Conservation (phyloP, 192 early-diverging fungal species). For the Pilaira anomala region DNA sequence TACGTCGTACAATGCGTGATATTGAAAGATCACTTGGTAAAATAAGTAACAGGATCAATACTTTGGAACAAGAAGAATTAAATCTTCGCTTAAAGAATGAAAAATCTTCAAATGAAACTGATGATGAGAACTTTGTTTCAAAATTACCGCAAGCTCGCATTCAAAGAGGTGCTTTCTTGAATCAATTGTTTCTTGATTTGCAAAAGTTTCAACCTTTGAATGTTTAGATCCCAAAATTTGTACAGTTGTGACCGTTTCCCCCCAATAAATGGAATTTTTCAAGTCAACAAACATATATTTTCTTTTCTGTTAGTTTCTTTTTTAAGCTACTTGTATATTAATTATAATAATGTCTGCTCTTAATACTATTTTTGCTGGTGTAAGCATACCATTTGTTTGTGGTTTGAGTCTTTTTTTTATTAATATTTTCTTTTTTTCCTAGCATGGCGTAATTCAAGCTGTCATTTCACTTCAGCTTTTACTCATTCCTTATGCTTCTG, state of each 20-base stretch:
- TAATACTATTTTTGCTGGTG: slow-evolving; percentile 10
- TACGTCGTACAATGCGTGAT: too few relatives aligned
- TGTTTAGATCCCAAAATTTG: background rate
- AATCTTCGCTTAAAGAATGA: too few relatives aligned
- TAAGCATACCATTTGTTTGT: background rate
- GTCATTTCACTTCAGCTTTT: slow-evolving; percentile 8
- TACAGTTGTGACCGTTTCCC: background rate
- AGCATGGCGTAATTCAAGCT: slow-evolving; percentile 1
- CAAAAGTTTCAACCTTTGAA: too few relatives aligned
- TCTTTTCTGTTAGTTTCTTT: background rate
- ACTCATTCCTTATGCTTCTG: background rate
- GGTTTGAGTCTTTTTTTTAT: background rate
- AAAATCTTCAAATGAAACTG: too few relatives aligned
- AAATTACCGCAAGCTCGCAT: too few relatives aligned
- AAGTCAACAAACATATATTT: background rate
- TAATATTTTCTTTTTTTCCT: background rate
- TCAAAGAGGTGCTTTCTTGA: too few relatives aligned
- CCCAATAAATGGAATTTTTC: slow-evolving; percentile 5
- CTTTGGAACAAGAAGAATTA: too few relatives aligned
- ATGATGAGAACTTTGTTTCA: too few relatives aligned
- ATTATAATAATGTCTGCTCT: slow-evolving; percentile 2
- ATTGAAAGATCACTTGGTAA: too few relatives aligned
- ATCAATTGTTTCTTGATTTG: too few relatives aligned
- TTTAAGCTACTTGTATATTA: background rate
- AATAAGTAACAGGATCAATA: too few relatives aligned